phyloP scores from a whole-genome alignment of 352 stramenopile species.

The Globisporangium apiculatum region DNA sequence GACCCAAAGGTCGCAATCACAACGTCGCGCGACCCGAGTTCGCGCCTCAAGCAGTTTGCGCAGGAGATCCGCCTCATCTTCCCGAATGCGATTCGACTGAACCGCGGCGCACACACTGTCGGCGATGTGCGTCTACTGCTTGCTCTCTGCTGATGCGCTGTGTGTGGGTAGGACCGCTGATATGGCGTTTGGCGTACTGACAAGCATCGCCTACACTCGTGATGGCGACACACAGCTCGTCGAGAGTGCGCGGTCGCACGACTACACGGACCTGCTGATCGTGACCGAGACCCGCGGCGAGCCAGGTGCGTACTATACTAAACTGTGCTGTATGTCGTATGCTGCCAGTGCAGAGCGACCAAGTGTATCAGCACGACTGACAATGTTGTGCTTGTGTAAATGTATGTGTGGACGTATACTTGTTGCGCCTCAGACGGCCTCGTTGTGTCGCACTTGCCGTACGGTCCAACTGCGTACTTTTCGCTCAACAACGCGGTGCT shows the following conservation, averaged over 20 bases:
- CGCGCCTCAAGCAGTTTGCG: constrained; percentile 98
- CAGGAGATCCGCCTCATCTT: constrained; percentile 99
- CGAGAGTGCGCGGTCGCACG: constrained; percentile 91
- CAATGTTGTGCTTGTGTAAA: too few species aligned
- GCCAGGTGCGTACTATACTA: constrained; percentile 47
- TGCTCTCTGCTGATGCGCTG: background rate
- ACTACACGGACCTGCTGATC: constrained; percentile 98
- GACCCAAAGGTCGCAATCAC: constrained; percentile 98
- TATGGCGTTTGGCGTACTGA: background rate
- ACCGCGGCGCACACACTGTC: constrained; percentile 94
- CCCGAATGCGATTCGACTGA: constrained; percentile 97
- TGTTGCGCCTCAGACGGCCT: constrained; percentile 81
- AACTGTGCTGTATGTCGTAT: background rate
- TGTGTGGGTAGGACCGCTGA: background rate
- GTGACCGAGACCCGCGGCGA: constrained; percentile 98
- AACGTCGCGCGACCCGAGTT: constrained; percentile 95
- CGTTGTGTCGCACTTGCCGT: constrained; percentile 97
- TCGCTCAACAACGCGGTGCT: constrained; percentile 96
- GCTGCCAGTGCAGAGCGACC: too few species aligned
- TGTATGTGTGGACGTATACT: too few species aligned
- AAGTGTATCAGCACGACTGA: too few species aligned
- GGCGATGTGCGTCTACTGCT: constrained; percentile 45
- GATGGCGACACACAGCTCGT: constrained; percentile 85
- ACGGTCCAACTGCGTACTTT: constrained; percentile 98
- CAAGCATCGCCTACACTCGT: constrained; percentile 1